Percentiles rank a stretch among this genome's conserved stretches.
These are phyloP conservation scores for Penicillium griseofulvum DNA, from an alignment of 2,329 filamentous ascomycete species.

Conservation along the genomic window DNA sequence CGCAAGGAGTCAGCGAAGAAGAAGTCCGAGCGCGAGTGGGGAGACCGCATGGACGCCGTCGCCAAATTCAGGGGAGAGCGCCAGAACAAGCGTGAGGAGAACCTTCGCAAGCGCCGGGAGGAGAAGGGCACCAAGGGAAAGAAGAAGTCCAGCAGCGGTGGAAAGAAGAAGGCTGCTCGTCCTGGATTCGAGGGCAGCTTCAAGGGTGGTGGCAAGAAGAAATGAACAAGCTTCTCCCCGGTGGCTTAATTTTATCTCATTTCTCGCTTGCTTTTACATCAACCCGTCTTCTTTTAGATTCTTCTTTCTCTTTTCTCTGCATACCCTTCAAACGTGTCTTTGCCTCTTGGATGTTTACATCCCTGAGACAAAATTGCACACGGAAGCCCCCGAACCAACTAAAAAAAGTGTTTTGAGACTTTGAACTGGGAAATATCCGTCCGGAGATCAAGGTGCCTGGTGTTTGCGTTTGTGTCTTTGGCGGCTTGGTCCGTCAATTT, in stretches of 20 bases:
- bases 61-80: slow-evolving; percentile 72
- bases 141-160: slow-evolving; percentile 42
- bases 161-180: slow-evolving; percentile 55
- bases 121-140: slow-evolving; percentile 62
- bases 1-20: slow-evolving; percentile 85
- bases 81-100: slow-evolving; percentile 79
- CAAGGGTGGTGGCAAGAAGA: slow-evolving; percentile 49
- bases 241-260: background rate
- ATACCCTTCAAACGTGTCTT: slow-evolving; percentile 7
- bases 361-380: background rate
- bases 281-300: slow-evolving; percentile 1
- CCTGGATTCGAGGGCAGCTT: slow-evolving; percentile 74
- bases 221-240: slow-evolving; percentile 25
- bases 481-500: slow-evolving; percentile 24
- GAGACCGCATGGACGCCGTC: slow-evolving; percentile 68
- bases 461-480: slow-evolving; percentile 26
- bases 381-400: slow-evolving; percentile 16
- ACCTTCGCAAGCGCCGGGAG: slow-evolving; percentile 70
- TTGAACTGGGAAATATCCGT: slow-evolving; percentile 30
- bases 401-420: slow-evolving; percentile 25
- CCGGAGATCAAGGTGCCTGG: slow-evolving; percentile 28
- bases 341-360: slow-evolving; percentile 1
- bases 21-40: slow-evolving; percentile 90
- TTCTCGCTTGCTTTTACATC: slow-evolving; percentile 1
- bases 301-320: slow-evolving; percentile 6